These are phyloP conservation scores for Sclerotinia subarctica DNA, from an alignment of 2,329 filamentous ascomycete species.

Conservation along the genomic window DNA sequence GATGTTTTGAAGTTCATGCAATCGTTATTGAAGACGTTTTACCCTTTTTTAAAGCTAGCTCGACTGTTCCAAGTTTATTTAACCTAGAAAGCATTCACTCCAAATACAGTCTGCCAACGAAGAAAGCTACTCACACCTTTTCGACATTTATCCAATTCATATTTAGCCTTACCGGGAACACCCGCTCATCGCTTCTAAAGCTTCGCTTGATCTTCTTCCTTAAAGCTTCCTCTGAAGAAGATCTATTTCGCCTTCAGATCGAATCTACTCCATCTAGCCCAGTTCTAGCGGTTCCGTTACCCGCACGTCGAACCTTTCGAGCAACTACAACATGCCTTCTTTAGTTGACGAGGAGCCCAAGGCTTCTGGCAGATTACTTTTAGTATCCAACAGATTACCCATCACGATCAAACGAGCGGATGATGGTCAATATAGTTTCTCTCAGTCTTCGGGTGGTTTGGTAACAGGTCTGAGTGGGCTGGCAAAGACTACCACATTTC, in stretches of 20 bases:
- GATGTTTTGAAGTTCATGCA: background rate
- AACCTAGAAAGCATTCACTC: slow-evolving; percentile 7
- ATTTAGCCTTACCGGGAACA: slow-evolving; percentile 17
- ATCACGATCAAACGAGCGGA: slow-evolving; percentile 95
- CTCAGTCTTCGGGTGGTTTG: slow-evolving; percentile 94
- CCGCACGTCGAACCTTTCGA: background rate
- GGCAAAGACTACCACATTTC: slow-evolving; percentile 88
- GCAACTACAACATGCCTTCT: slow-evolving; percentile 30
- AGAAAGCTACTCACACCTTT: slow-evolving; percentile 11
- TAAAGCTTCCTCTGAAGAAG: background rate
- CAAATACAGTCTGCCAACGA: slow-evolving; percentile 9
- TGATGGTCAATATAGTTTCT: slow-evolving; percentile 88
- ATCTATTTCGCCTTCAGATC: background rate
- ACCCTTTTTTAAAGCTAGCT: background rate
- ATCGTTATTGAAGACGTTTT: slow-evolving; percentile 4
- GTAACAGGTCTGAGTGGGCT: slow-evolving; percentile 91
- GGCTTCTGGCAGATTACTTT: slow-evolving; percentile 55
- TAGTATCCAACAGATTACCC: slow-evolving; percentile 91
- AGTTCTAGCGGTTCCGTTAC: background rate
- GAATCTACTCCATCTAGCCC: background rate
- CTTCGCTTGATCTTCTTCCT: background rate
- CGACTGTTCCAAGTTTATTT: slow-evolving; percentile 5
- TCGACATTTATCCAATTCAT: slow-evolving; percentile 1
- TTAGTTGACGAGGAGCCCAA: slow-evolving; percentile 28
- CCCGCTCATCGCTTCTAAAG: slow-evolving; percentile 4